Base-by-base conservation (phyloP, 371 early-diverging fungal genomes). In the Lichtheimia ornata region DNA sequence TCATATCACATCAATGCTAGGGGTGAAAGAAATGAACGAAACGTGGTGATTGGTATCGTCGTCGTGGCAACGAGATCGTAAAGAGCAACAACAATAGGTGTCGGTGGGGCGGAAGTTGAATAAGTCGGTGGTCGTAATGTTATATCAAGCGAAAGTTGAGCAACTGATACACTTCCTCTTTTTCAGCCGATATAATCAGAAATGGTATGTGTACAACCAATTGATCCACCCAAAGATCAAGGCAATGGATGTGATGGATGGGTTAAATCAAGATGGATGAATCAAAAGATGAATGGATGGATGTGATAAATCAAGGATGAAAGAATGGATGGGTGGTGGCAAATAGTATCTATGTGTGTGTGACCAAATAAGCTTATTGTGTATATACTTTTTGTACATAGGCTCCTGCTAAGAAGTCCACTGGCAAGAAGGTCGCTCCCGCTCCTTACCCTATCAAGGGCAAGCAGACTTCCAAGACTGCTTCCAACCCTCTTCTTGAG, bases 401-500 rank as follows among this genome's bases (percentile, higher is more conserved):
- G 69, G 64, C 75, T 53, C 67, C 79, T 59, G 65, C 73, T 56
- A 78, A 78, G 84, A 83, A 83, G 79, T 83, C 87, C 71, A 76
- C 76, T 70, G 74, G 79, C 70, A 94, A 93, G 88, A 96, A 96
- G 91, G 94, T 94, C 73, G 98, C 97, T 58, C 85, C 97, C 58
- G 90, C 94, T 63, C 96, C 97, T 66, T 85, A 83, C 81, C 85
- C 90, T 71, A 82, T 81, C 74, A 86, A 85, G 85, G 78, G 80
- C 67, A 89, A 87, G 83, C 77, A 77, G 66, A 66, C 84, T 66
- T 67, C 89, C 67, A 92, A 91, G 88, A 77, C 81, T 64, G 73
- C 84, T 63, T 77, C 79, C 66, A 93, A 97, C 89, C 95, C 97
- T 62, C 85, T 96, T 70, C 85, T 97, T 69, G 97, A 97, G 88